These are phyloP conservation scores for Digitaria exilis DNA, from an alignment of 202 grass and related monocot species.

Conservation along the genomic window DNA sequence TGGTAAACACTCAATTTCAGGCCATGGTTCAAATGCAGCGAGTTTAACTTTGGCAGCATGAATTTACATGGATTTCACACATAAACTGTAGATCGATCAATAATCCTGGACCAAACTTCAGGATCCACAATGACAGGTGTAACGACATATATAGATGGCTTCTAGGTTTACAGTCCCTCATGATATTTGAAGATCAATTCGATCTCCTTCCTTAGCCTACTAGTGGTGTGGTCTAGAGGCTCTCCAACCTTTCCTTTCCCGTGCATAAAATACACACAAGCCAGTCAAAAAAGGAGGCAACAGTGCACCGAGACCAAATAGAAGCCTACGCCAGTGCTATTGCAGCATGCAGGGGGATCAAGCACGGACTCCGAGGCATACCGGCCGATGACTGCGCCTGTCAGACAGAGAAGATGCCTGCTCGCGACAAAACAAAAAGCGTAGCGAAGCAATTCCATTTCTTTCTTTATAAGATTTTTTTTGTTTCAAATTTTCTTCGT, in stretches of 20 bases:
- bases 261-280: neutral
- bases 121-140: neutral
- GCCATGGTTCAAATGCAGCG: neutral
- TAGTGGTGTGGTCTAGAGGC: neutral
- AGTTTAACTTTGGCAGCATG: neutral
- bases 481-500: neutral
- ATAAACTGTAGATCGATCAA: neutral
- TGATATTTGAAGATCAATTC: neutral
- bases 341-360: neutral
- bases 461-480: neutral
- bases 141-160: neutral
- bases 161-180: neutral
- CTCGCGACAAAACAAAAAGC: constrained; percentile 59
- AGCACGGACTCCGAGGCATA: constrained; percentile 43
- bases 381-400: constrained; percentile 43
- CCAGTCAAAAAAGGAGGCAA: constrained; percentile 47
- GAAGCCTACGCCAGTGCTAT: constrained; percentile 40
- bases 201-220: neutral
- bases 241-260: neutral
- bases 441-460: constrained; percentile 16
- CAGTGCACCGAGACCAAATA: constrained; percentile 16
- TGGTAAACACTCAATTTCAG: neutral
- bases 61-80: neutral
- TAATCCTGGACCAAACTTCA: neutral
- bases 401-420: constrained; percentile 40